A percentile compares a stretch with the other conserved stretches of the same genome.
These are phyloP conservation scores for Curvularia hawaiiensis DNA, from an alignment of 2,329 filamentous ascomycete genomes.

Conservation along the genomic window DNA sequence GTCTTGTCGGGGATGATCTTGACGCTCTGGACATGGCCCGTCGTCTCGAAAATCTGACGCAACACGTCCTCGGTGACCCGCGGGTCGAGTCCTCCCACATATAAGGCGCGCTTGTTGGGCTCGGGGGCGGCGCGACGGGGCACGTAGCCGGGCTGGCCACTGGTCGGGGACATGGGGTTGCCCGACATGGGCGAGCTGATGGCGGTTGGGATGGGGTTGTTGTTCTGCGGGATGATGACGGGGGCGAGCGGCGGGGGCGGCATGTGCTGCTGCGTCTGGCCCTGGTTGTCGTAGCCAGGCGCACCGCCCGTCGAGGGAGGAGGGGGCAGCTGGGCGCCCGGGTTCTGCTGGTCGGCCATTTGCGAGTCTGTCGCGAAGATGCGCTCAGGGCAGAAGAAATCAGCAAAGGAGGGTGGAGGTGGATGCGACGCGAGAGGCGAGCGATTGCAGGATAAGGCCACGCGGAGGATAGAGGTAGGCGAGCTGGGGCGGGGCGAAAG, in stretches of 20 bases:
- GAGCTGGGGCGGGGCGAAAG: conserved; percentile 27
- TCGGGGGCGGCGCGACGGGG: conserved; percentile 87
- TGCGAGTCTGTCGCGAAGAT: conserved; percentile 41
- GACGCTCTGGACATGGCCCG: conserved; percentile 95
- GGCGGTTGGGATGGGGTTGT: conserved; percentile 89
- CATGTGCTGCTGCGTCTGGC: conserved; percentile 74
- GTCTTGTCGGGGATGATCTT: conserved; percentile 99
- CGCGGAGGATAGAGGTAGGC: conserved; percentile 9
- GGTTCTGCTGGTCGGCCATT: conserved; percentile 79
- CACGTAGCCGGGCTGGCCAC: conserved; percentile 73
- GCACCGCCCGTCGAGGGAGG: conserved; percentile 72
- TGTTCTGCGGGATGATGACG: conserved; percentile 91
- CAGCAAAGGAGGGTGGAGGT: conserved; percentile 14
- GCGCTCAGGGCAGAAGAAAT: conserved; percentile 17
- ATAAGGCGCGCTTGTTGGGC: conserved; percentile 97
- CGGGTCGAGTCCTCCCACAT: conserved; percentile 93
- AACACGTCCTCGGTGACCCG: conserved; percentile 95
- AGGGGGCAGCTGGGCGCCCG: conserved; percentile 69
- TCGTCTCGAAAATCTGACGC: conserved; percentile 98
- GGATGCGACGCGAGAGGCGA: conserved; percentile 17
- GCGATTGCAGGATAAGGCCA: conserved; percentile 23
- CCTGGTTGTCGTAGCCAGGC: conserved; percentile 77
- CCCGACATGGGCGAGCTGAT: conserved; percentile 86
- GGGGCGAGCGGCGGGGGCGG: conserved; percentile 85
- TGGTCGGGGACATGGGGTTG: conserved; percentile 82